Evolutionary conservation across 768 basidiomycete species (phyloP).

Genomic region (Lactifluus pinguis): DNA sequence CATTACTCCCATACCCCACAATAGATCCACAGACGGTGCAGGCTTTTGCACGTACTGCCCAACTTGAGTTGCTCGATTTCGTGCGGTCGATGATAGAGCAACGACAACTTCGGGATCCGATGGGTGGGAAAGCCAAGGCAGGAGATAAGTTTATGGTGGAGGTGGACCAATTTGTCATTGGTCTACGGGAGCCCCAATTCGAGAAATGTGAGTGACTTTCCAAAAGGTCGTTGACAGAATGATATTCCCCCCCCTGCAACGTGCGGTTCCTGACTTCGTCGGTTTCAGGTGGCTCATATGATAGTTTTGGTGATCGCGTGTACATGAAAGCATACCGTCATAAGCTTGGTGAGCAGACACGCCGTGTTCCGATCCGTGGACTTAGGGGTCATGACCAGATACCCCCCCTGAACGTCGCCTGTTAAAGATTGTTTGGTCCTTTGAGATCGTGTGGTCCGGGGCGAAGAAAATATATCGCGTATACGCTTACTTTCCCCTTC

Average conservation of each 20-base stretch:
- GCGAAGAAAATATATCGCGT: constrained; percentile 16
- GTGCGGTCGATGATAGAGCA: constrained; percentile 17
- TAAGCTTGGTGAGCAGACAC: constrained; percentile 8
- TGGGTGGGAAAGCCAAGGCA: constrained; percentile 12
- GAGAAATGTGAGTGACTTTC: constrained; percentile 14
- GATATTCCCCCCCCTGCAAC: neutral
- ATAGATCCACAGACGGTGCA: constrained; percentile 11
- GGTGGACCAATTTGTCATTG: constrained; percentile 18
- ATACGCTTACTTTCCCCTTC: constrained; percentile 16
- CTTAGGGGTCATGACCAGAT: constrained; percentile 11
- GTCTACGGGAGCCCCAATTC: constrained; percentile 16
- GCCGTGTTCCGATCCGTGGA: constrained; percentile 10
- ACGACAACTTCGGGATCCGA: constrained; percentile 15
- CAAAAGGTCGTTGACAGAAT: neutral
- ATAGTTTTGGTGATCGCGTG: constrained; percentile 18
- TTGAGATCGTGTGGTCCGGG: constrained; percentile 16
- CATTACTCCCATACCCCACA: constrained; percentile 7
- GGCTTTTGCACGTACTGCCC: constrained; percentile 7
- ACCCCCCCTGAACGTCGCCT: constrained; percentile 14
- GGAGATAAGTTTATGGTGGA: constrained; percentile 17
- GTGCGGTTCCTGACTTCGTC: constrained; percentile 8
- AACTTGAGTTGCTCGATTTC: constrained; percentile 15
- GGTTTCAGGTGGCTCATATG: constrained; percentile 13
- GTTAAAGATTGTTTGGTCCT: constrained; percentile 16
- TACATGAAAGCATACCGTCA: constrained; percentile 18